Conservation (phyloP, 495 filamentous ascomycete species). For the Recurvomyces mirabilis region DNA sequence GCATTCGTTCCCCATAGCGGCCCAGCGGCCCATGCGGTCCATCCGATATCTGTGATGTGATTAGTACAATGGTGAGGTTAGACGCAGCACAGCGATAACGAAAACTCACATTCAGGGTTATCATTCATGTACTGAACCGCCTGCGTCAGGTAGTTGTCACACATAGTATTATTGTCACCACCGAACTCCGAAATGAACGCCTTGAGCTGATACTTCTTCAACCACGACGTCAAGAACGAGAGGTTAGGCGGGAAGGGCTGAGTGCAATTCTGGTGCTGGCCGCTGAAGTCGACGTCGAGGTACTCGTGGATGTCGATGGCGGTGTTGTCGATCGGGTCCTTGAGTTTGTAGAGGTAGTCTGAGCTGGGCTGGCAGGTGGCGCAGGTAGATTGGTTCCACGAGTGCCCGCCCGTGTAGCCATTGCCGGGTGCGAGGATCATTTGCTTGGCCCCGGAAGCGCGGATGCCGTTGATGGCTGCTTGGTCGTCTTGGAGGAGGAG, state of each 20-base stretch:
- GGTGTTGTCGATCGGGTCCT: constrained; percentile 22
- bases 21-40: constrained; percentile 25
- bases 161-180: constrained; percentile 15
- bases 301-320: constrained; percentile 27
- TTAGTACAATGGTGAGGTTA: no score
- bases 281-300: constrained; percentile 24
- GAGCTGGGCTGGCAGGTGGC: constrained; percentile 16
- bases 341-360: constrained; percentile 18
- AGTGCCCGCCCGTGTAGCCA: constrained; percentile 24
- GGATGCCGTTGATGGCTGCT: constrained; percentile 23
- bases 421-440: constrained; percentile 26
- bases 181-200: constrained; percentile 25
- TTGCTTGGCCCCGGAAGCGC: constrained; percentile 21
- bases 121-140: constrained; percentile 3
- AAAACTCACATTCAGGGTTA: constrained; percentile 15
- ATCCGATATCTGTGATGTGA: no score
- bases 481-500: constrained; percentile 23
- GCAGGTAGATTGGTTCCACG: constrained; percentile 17
- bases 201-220: constrained; percentile 20
- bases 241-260: constrained; percentile 18
- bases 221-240: constrained; percentile 20
- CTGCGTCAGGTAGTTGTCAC: constrained; percentile 1
- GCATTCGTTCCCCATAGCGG: constrained; percentile 23
- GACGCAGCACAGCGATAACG: no score
- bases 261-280: constrained; percentile 20